These are phyloP conservation scores for Phyllosticta citriasiana DNA, from an alignment of 2,329 filamentous ascomycete genomes.

Conservation along the genomic window DNA sequence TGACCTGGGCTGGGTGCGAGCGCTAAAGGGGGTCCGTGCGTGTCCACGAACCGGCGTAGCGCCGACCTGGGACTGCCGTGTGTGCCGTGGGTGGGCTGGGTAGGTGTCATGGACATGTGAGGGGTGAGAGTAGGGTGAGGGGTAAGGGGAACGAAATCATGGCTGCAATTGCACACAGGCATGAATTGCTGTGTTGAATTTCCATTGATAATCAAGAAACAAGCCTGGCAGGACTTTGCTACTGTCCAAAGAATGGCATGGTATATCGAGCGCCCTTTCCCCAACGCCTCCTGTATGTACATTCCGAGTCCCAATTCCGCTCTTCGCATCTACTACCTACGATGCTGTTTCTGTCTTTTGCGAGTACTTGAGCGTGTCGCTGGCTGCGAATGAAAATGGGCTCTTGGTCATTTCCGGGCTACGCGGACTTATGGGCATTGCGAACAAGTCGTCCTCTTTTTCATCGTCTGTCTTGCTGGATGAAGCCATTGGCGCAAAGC, in stretches of 20 bases:
- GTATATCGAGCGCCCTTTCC: constrained; percentile 6
- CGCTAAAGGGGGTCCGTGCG: no score
- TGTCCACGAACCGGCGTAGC: no score
- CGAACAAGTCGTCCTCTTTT: constrained; percentile 74
- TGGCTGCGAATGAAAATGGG: constrained; percentile 55
- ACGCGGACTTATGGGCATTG: constrained; percentile 73
- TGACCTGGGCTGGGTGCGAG: no score
- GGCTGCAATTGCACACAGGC: background rate
- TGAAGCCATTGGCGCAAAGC: constrained; percentile 9
- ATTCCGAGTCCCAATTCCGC: background rate
- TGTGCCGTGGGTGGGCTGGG: no score
- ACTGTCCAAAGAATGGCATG: constrained; percentile 7
- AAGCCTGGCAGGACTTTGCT: constrained; percentile 2
- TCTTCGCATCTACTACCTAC: constrained; percentile 12
- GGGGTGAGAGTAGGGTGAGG: no score
- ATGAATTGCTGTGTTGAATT: background rate
- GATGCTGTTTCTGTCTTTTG: constrained; percentile 19
- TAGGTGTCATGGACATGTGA: no score
- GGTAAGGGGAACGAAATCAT: no score
- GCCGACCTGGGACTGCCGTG: no score
- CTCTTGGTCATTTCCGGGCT: constrained; percentile 79
- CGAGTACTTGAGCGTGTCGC: constrained; percentile 24
- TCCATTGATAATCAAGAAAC: background rate
- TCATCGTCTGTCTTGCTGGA: constrained; percentile 30
- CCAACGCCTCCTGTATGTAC: constrained; percentile 1